These are phyloP conservation scores for Tetracladium setigerum DNA, from an alignment of 495 filamentous ascomycete genomes.

Conservation along the genomic window DNA sequence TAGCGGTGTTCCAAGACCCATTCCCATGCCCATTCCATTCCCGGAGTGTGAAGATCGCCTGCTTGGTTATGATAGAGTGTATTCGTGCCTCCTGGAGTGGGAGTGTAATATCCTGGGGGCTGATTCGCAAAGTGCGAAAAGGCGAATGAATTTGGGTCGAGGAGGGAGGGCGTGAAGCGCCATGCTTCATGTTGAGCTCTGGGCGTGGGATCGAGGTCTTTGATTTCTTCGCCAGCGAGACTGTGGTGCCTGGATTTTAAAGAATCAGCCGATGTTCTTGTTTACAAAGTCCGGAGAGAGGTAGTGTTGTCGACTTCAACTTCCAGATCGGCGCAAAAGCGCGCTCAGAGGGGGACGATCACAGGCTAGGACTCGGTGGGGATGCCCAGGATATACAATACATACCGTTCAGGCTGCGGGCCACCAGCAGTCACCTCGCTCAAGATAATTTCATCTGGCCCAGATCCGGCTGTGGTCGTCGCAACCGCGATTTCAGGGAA, in stretches of 20 bases:
- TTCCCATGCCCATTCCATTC: conserved; percentile 46
- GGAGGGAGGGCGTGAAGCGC: conserved; percentile 77
- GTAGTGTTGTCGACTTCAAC: too few relatives aligned
- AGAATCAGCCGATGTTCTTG: conserved; percentile 5
- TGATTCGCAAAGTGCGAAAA: conserved; percentile 75
- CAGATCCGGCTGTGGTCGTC: conserved; percentile 21
- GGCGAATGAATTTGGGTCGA: conserved; percentile 76
- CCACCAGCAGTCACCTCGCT: conserved; percentile 32
- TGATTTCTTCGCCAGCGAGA: conserved; percentile 41
- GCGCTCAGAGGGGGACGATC: conserved; percentile 3
- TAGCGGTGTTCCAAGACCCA: conserved; percentile 76
- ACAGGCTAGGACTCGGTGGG: not conserved
- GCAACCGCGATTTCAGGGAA: conserved; percentile 58
- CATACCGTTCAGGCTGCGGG: conserved; percentile 44
- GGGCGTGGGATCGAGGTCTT: conserved; percentile 75
- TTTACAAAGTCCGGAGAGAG: too few relatives aligned
- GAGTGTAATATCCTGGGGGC: conserved; percentile 77
- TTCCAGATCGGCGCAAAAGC: too few relatives aligned
- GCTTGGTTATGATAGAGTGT: conserved; percentile 76
- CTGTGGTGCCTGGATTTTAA: conserved; percentile 12
- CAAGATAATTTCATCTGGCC: conserved; percentile 26
- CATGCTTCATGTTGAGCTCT: conserved; percentile 68
- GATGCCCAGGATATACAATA: conserved; percentile 1
- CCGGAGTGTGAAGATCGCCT: conserved; percentile 86
- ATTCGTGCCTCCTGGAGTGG: conserved; percentile 78